A percentile compares a stretch with the other conserved stretches of the same genome.
Conservation (phyloP, 805 yeast species). For the Ogataea chonburiensis region DNA sequence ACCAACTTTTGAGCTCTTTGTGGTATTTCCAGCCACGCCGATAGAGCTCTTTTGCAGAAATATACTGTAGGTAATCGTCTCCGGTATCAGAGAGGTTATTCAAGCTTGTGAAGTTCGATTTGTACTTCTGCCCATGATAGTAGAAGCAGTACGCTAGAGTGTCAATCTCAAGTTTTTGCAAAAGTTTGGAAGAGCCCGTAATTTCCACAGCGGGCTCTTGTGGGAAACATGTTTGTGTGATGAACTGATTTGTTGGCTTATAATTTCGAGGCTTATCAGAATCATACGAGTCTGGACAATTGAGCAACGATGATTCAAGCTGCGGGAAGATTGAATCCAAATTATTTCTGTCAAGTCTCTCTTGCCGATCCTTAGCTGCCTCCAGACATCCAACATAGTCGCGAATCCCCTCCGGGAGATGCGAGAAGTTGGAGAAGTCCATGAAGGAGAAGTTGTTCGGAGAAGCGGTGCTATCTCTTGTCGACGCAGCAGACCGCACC, state of each 20-base stretch:
- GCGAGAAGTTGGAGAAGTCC: conserved; percentile 23
- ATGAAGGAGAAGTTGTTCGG: conserved; percentile 21
- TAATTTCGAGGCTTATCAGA: conserved; percentile 78
- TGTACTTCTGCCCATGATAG: conserved; percentile 49
- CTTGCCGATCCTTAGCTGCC: conserved; percentile 38
- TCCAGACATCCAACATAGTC: conserved; percentile 30
- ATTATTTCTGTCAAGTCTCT: conserved; percentile 46
- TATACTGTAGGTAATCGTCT: conserved; percentile 66
- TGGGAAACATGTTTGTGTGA: conserved; percentile 88
- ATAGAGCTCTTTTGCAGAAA: conserved; percentile 77
- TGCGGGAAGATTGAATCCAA: conserved; percentile 52
- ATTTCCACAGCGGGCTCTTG: conserved; percentile 72
- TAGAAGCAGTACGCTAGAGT: conserved; percentile 92
- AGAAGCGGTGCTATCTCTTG: conserved; percentile 21
- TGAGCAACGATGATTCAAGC: conserved; percentile 75
- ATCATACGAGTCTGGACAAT: conserved; percentile 92
- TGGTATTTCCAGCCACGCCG: conserved; percentile 82
- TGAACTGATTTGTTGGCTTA: conserved; percentile 78
- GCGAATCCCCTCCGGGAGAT: conserved; percentile 29
- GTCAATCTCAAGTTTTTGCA: conserved; percentile 76
- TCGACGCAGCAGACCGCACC: conserved; percentile 4
- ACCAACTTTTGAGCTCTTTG: conserved; percentile 76
- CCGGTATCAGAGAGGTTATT: conserved; percentile 18
- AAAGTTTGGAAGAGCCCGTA: conserved; percentile 56
- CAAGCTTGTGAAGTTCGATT: conserved; percentile 24